A percentile compares a stretch with the other conserved stretches of the same genome.
phyloP scores from a whole-genome alignment of 129 eudicot species.

The Ambrosia trifida region DNA sequence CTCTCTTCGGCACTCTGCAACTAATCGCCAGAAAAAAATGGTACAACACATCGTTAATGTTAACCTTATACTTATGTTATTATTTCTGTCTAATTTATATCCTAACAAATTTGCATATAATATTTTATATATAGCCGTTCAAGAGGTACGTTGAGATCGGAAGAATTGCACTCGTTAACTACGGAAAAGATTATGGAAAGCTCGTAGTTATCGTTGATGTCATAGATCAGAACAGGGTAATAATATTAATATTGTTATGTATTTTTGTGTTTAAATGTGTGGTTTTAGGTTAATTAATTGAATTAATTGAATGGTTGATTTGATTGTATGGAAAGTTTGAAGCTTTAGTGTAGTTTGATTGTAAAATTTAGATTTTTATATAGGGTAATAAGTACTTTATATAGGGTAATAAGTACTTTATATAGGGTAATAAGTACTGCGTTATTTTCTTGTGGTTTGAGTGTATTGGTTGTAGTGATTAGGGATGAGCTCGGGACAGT shows the following conservation, averaged over 20 bases:
- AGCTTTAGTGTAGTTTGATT: not conserved
- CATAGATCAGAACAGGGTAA: constrained; percentile 62
- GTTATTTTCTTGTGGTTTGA: not conserved
- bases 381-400: no score
- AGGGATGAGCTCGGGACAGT: no score
- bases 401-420: no score
- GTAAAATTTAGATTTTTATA: no score
- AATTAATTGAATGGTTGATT: not conserved
- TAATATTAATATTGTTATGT: not conserved
- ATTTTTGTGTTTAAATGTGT: not conserved
- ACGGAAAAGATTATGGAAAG: constrained; percentile 56
- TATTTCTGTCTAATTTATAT: not conserved
- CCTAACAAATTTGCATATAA: not conserved
- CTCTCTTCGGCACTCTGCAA: constrained; percentile 23
- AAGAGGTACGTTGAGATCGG: constrained; percentile 70
- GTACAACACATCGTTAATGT: constrained; percentile 5
- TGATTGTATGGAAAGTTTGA: not conserved
- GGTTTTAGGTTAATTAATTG: not conserved
- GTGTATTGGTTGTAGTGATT: not conserved
- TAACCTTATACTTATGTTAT: not conserved
- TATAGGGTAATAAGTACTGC: no score
- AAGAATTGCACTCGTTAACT: constrained; percentile 58
- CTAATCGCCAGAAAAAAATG: constrained; percentile 27
- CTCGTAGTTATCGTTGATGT: constrained; percentile 69
- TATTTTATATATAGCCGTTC: constrained; percentile 46